phyloP scores from a whole-genome alignment of 148 eudicot genomes.

The Diospyros kaki region DNA sequence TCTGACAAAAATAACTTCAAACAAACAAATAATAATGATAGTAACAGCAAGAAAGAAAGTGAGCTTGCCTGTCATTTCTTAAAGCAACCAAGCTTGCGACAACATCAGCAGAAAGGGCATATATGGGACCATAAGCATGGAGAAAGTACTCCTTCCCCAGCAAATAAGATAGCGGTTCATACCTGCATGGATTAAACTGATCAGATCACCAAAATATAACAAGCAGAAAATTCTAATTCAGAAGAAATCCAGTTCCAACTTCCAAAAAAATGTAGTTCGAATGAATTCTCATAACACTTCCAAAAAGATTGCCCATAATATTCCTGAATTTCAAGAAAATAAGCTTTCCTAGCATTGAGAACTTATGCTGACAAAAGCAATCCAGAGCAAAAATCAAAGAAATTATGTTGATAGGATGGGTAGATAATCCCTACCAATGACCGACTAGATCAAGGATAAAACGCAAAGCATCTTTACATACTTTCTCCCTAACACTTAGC shows the following conservation, averaged over 20 bases:
- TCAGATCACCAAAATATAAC: conserved; percentile 10
- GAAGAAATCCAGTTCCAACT: background rate
- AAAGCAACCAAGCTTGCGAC: conserved; percentile 82
- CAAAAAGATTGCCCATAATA: background rate
- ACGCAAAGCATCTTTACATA: background rate
- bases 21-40: background rate
- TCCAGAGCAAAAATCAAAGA: background rate
- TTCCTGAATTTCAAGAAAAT: background rate
- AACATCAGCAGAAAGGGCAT: conserved; percentile 90
- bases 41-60: conserved; percentile 3
- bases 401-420: background rate
- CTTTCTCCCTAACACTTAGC: background rate
- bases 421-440: background rate
- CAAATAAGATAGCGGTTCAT: conserved; percentile 75
- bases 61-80: conserved; percentile 76
- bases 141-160: conserved; percentile 92
- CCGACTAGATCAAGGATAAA: background rate
- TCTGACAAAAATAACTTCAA: background rate
- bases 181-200: conserved; percentile 50
- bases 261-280: background rate
- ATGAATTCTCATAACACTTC: background rate
- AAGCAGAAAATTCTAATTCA: background rate
- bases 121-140: conserved; percentile 95
- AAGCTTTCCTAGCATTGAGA: background rate
- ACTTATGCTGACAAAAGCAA: background rate